Evolutionary conservation across 768 basidiomycete species (phyloP), one percentile per base, ranked within the genome.

Genomic region (Serendipita sp.): DNA sequence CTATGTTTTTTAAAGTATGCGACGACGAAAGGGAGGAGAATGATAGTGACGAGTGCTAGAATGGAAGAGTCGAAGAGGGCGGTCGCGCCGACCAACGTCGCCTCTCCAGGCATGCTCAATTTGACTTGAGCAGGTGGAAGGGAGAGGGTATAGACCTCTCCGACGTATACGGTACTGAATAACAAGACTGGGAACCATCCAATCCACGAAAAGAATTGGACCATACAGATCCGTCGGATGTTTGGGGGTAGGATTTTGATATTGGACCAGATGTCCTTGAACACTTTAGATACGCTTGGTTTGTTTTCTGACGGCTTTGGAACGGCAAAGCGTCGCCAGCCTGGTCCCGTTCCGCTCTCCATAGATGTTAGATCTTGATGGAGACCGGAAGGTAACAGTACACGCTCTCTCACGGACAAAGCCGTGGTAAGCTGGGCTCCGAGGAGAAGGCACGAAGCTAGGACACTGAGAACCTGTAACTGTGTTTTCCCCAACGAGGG

Each of bases 101-200:
- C 85, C 68, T 88, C 86, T 1, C 78, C 78, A 63, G 87, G 82
- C 0, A 83, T 69, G 1, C 74, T 72, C 1, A 71, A 72, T n/a
- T 69, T 69, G 27, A 70, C 71, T 15, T 15, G 44, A 5, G 16
- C 43, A 60, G 55, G 29, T 2, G 5, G 23, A n/a, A 55, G 48
- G 33, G 66, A 64, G 27, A 68, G 50, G 66, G 72, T 31, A 77
- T 96, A 83, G 10, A 95, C 78, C 68, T 95, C 94, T 10, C 89
- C 88, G 63, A 96, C 80, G 74, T 92, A 97, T 29, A 90, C 76
- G 1, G 88, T 87, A 2, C 85, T 86, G 75, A 91, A 94, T 74
- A 94, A 93, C 1, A 95, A 77, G 29, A 92, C 75, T 0, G 94
- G 93, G 70, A 95, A 96, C 95, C 95, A 97, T 5, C 83, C 88